Percentiles rank a stretch among this genome's conserved stretches.
Conservation (phyloP, 2,329 filamentous ascomycete genomes). For the Macrophomina phaseolina region DNA sequence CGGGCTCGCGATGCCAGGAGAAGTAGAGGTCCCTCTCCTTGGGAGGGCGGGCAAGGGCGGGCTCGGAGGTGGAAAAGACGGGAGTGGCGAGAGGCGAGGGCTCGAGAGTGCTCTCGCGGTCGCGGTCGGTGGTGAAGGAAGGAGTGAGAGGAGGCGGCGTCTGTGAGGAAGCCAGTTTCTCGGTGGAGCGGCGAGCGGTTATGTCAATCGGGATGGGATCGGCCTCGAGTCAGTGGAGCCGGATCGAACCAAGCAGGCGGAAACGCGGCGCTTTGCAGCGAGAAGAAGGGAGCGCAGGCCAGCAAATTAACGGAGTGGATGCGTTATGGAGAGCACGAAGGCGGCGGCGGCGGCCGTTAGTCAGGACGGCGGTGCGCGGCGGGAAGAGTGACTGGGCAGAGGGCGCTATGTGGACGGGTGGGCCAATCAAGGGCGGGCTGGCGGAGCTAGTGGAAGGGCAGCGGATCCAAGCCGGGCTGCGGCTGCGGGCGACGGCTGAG, state of each 20-base stretch:
- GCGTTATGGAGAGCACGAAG: slow-evolving; percentile 10
- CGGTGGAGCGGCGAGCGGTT: slow-evolving; percentile 24
- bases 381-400: slow-evolving; percentile 9
- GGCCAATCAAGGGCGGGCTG: background rate
- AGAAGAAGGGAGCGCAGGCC: slow-evolving; percentile 9
- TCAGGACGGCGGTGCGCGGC: slow-evolving; percentile 11
- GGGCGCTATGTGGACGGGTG: slow-evolving; percentile 11
- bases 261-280: slow-evolving; percentile 17
- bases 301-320: slow-evolving; percentile 19
- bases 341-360: slow-evolving; percentile 12
- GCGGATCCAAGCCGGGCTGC: background rate
- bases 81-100: slow-evolving; percentile 29
- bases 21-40: slow-evolving; percentile 50
- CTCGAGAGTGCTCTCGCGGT: slow-evolving; percentile 29
- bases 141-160: slow-evolving; percentile 32
- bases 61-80: slow-evolving; percentile 35
- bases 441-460: too few relatives aligned
- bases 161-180: slow-evolving; percentile 28
- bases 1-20: slow-evolving; percentile 52
- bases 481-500: background rate
- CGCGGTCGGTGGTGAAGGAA: slow-evolving; percentile 29
- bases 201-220: slow-evolving; percentile 28
- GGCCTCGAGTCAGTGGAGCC: slow-evolving; percentile 28
- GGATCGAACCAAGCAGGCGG: slow-evolving; percentile 28
- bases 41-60: slow-evolving; percentile 47